phyloP scores from a whole-genome alignment of 2,329 filamentous ascomycete genomes.

The Colletotrichum ledebouriae region DNA sequence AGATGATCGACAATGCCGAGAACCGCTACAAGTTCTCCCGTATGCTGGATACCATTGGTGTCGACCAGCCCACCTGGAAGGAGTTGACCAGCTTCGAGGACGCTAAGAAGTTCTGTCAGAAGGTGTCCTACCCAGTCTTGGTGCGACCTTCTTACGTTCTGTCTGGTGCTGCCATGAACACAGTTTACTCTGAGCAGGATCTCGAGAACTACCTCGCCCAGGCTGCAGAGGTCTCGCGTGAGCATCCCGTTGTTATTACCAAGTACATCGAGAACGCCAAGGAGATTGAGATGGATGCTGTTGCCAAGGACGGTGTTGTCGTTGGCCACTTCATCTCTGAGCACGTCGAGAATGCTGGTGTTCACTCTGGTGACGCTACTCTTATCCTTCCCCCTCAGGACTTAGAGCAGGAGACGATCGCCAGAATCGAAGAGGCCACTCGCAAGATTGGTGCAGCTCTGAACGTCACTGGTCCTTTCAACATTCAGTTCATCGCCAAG shows the following conservation, averaged over 20 bases:
- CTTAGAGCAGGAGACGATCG: constrained; percentile 87
- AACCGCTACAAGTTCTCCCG: constrained; percentile 99
- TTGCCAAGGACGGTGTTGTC: constrained; percentile 89
- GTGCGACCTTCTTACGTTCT: constrained; percentile 97
- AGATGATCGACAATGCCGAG: constrained; percentile 98
- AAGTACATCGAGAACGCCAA: constrained; percentile 99
- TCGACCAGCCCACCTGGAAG: constrained; percentile 98
- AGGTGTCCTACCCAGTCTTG: constrained; percentile 91
- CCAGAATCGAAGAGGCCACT: constrained; percentile 93
- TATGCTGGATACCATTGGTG: constrained; percentile 93
- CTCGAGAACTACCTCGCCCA: constrained; percentile 89
- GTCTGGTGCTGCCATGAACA: constrained; percentile 99
- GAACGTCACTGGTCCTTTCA: constrained; percentile 96
- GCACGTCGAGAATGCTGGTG: constrained; percentile 98
- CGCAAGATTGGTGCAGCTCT: constrained; percentile 94
- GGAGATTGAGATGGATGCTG: constrained; percentile 99
- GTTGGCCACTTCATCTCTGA: constrained; percentile 98
- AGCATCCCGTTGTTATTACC: constrained; percentile 97
- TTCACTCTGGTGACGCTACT: constrained; percentile 97
- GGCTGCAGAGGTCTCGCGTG: constrained; percentile 91
- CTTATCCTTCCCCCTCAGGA: constrained; percentile 96
- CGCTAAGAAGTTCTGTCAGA: constrained; percentile 86
- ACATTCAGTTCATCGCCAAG: constrained; percentile 99
- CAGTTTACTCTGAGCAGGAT: constrained; percentile 96
- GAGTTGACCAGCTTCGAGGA: constrained; percentile 96